Evolutionary conservation across 768 basidiomycete species (phyloP), one percentile per base, ranked within the genome.

Genomic region (Boletus vermiculosoides): DNA sequence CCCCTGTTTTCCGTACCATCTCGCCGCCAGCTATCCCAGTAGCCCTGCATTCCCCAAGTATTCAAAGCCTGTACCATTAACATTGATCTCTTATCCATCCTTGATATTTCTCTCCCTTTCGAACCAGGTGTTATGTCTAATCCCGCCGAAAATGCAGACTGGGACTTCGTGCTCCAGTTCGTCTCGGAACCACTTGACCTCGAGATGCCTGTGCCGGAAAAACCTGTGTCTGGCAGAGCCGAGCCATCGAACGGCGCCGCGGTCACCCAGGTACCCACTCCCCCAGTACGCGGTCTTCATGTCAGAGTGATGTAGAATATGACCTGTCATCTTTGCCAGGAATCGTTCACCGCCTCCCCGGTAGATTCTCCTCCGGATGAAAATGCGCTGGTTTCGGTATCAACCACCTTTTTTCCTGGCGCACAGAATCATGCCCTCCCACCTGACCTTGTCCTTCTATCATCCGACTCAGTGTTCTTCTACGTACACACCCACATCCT

Each of bases 391-490:
- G 86, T 92, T 54, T 90, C 90, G 1, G 84, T 93, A 36, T 92
- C 90, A 16, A 93, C 91, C 28, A 89, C 89, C 0, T 93, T 92
- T 73, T 86, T 81, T 65, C 89, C 90, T 3, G 84, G 82, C 37
- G 83, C 87, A 4, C 80, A 83, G 56, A 79, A 80, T 58, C 76
- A 81, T 36, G 63, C 80, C 0, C 68, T 78, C n/a, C 76, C 78
- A 1, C 83, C 87, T 1, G 87, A 93, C 67, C 62, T 84, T 44
- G 77, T 87, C 62, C 73, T 91, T 49, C 74, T 91, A 53, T 85
- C 89, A 3, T 78, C 83, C 30, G 92, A 94, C 65, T 80, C 81
- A 18, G 89, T 94, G 40, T 90, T 91, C 72, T 94, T 94, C 78
- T 92, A 92, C 65, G 86, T 86, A 7, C 89, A 92, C 68, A 74